These are phyloP conservation scores for Asterophora lycoperdoides DNA, from an alignment of 768 basidiomycete genomes.

Conservation along the genomic window DNA sequence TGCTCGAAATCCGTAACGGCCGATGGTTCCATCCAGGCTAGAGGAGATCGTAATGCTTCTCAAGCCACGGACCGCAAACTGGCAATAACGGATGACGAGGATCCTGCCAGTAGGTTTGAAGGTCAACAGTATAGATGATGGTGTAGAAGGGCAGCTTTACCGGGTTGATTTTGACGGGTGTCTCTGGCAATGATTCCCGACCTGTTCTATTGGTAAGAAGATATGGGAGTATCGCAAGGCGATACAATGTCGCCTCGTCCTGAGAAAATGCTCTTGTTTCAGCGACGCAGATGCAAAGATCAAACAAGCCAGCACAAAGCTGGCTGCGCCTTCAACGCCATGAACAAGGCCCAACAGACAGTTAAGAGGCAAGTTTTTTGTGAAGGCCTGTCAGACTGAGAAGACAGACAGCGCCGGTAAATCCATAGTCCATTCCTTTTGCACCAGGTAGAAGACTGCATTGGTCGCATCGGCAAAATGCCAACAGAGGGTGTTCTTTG, in stretches of 20 bases:
- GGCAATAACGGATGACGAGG: conserved; percentile 2
- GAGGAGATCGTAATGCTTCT: too few species aligned
- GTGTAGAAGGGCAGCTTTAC: not conserved
- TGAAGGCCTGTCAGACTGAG: not conserved
- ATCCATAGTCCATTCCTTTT: not conserved
- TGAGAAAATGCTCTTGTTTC: too few species aligned
- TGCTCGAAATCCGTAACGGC: too few species aligned
- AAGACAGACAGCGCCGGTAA: not conserved
- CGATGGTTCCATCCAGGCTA: too few species aligned
- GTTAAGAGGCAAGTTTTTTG: too few species aligned
- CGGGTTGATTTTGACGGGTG: conserved; percentile 8
- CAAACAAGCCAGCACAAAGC: too few species aligned
- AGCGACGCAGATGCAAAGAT: too few species aligned
- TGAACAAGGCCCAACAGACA: not conserved
- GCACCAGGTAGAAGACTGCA: not conserved
- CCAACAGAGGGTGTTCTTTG: not conserved
- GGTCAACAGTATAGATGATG: too few species aligned
- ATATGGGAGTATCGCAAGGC: too few species aligned
- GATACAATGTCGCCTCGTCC: too few species aligned
- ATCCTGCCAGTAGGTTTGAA: not conserved
- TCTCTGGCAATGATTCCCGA: conserved; percentile 6
- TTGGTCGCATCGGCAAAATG: not conserved
- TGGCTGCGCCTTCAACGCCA: too few species aligned
- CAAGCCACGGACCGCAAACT: not conserved
- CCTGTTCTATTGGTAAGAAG: too few species aligned